These are phyloP conservation scores for Psilocybe sp. DNA, from an alignment of 768 basidiomycete species.

Conservation along the genomic window DNA sequence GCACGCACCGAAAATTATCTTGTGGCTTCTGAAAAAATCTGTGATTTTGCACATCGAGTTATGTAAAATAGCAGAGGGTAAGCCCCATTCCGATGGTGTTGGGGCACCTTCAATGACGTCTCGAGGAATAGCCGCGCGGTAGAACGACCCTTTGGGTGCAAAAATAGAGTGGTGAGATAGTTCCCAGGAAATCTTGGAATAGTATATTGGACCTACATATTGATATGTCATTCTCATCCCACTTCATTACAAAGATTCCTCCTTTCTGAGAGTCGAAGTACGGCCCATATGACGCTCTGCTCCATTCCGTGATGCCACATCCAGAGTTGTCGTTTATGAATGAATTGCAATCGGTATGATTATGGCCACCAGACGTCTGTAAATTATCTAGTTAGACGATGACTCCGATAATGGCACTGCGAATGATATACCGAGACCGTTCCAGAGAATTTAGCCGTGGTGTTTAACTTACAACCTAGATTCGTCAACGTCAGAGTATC, in stretches of 20 bases:
- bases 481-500: constrained; percentile 5
- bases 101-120: constrained; percentile 65
- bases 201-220: constrained; percentile 54
- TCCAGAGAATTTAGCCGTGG: constrained; percentile 58
- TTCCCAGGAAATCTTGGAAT: neutral
- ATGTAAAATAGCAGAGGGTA: constrained; percentile 59
- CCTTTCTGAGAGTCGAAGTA: constrained; percentile 78
- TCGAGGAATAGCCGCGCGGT: constrained; percentile 69
- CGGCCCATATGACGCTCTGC: constrained; percentile 79
- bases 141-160: constrained; percentile 65
- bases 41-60: constrained; percentile 54
- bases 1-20: constrained; percentile 70
- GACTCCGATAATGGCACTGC: neutral
- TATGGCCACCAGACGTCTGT: constrained; percentile 34
- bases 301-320: constrained; percentile 78
- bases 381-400: neutral
- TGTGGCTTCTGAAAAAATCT: constrained; percentile 63
- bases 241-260: constrained; percentile 87
- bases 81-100: constrained; percentile 65
- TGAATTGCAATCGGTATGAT: constrained; percentile 56
- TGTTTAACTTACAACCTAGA: constrained; percentile 57
- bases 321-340: constrained; percentile 59
- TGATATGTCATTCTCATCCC: constrained; percentile 75
- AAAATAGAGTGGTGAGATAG: neutral
- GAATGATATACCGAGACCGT: constrained; percentile 50